Evolutionary conservation across 1,284 basidiomycete genomes (phyloP).

Genomic region (Phylloboletellus chloephorus): DNA sequence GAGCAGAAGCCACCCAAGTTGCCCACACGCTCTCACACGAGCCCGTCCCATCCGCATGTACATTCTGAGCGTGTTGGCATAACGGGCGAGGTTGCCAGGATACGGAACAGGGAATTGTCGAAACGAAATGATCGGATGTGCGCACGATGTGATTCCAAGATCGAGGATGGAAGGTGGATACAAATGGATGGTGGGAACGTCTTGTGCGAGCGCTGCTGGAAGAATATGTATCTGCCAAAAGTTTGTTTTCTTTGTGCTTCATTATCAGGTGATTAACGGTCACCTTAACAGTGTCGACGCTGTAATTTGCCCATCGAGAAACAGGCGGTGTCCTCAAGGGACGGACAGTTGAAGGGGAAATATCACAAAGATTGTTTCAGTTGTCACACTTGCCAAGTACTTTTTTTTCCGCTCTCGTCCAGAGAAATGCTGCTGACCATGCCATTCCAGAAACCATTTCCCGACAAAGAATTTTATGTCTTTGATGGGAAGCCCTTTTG

Average conservation of each 20-base stretch:
- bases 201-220: conserved; percentile 86
- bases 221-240: conserved; percentile 89
- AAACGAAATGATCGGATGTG: conserved; percentile 43
- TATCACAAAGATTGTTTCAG: conserved; percentile 88
- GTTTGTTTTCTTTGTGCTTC: conserved; percentile 35
- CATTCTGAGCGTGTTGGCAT: conserved; percentile 26
- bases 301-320: conserved; percentile 83
- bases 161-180: conserved; percentile 79
- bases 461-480: conserved; percentile 85
- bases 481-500: conserved; percentile 83
- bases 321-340: conserved; percentile 83
- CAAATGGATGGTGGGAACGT: conserved; percentile 69
- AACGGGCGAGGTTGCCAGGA: conserved; percentile 21
- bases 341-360: conserved; percentile 89
- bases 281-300: conserved; percentile 62
- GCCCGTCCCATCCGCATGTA: conserved; percentile 37
- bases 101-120: conserved; percentile 23
- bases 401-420: conserved; percentile 20
- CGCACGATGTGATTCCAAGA: conserved; percentile 58
- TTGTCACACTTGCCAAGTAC: conserved; percentile 73
- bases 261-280: conserved; percentile 4
- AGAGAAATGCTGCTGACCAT: conserved; percentile 5
- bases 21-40: conserved; percentile 51
- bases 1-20: conserved; percentile 45
- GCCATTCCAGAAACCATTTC: conserved; percentile 68